These are phyloP conservation scores for Pseudophaeomoniella oleicola DNA, from an alignment of 2,329 filamentous ascomycete genomes.

Conservation along the genomic window DNA sequence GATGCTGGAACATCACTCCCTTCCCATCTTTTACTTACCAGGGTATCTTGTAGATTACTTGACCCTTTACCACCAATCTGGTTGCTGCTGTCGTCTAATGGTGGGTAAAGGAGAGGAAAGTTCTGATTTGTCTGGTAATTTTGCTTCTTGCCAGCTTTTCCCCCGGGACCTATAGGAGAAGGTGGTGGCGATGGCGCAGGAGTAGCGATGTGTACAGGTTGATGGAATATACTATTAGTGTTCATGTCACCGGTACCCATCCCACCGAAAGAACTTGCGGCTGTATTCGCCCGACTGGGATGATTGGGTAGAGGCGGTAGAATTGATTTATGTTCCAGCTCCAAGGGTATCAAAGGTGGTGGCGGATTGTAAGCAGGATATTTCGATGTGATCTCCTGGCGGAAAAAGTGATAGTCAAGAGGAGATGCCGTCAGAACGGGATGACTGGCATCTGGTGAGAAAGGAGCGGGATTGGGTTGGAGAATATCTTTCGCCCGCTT, in stretches of 20 bases:
- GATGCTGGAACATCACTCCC: slow-evolving; percentile 89
- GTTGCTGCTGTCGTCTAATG: slow-evolving; percentile 76
- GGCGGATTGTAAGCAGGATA: slow-evolving; percentile 94
- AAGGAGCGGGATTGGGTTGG: slow-evolving; percentile 37
- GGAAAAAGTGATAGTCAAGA: slow-evolving; percentile 88
- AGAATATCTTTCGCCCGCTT: slow-evolving; percentile 60
- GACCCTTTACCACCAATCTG: slow-evolving; percentile 78
- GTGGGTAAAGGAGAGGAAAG: slow-evolving; percentile 94
- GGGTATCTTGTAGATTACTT: slow-evolving; percentile 61
- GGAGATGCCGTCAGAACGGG: slow-evolving; percentile 73
- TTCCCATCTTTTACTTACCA: slow-evolving; percentile 78
- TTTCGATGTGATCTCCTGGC: slow-evolving; percentile 93
- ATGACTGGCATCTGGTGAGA: slow-evolving; percentile 47
- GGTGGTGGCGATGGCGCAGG: slow-evolving; percentile 91
- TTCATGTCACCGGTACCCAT: slow-evolving; percentile 17
- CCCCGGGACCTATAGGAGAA: slow-evolving; percentile 66
- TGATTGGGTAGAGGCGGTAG: slow-evolving; percentile 73
- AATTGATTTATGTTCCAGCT: slow-evolving; percentile 81
- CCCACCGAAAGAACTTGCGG: slow-evolving; percentile 26
- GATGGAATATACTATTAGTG: slow-evolving; percentile 67
- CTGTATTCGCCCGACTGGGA: slow-evolving; percentile 43
- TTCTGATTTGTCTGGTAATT: slow-evolving; percentile 99
- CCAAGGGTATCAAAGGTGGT: slow-evolving; percentile 65
- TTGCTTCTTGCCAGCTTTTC: slow-evolving; percentile 93
- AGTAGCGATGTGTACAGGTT: slow-evolving; percentile 96